Base-by-base conservation (phyloP, 1,284 basidiomycete genomes). In the Tetrapyrgos nigripes region DNA sequence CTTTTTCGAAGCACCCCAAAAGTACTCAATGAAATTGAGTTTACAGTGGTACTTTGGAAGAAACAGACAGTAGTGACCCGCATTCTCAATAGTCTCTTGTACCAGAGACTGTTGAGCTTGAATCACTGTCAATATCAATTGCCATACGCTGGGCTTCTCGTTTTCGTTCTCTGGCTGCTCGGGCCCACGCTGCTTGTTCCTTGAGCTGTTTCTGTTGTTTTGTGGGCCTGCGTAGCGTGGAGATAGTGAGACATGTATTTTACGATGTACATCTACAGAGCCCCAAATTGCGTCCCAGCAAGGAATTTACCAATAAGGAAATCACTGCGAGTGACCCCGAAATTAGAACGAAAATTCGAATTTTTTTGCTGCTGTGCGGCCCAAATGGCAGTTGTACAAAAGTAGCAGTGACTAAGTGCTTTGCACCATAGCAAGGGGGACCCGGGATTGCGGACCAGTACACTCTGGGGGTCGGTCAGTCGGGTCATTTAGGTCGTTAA, bases 1-100 rank as follows among this genome's bases (percentile, higher is more conserved):
- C 31, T 48, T 14, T 40, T 70, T 70, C 1, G 67, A 63, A 14
- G 66, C 59, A 17, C 66, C 66, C 68, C 68, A 69, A 28, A 67
- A 67, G 37, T 59, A 69, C 46, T 40, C 37, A 40, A 40, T 40
- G 17, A 40, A 40, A 40, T 40, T 40, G 37, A 40, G 37, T 17
- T 69, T 68, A 62, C 73, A 76, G 55, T 76, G 73, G 58, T 69
- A 77, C 54, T 74, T 76, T 4, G 69, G 73, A 5, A 73, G 63
- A 52, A 73, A 58, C 21, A 71, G 60, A 57, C 68, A 72, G 4
- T 65, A 40, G 37, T 74, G 70, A 17, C 73, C 72, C 14, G 65
- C 57, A 5, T 35, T 58, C 17, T 70, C 61, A 53, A 76, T 70
- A 17, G 70, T 59, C 47, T 75, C 70, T 51, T 71, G 67, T 14